Conservation (phyloP, 1,284 basidiomycete species). For the Papiliotrema fonsecae region DNA sequence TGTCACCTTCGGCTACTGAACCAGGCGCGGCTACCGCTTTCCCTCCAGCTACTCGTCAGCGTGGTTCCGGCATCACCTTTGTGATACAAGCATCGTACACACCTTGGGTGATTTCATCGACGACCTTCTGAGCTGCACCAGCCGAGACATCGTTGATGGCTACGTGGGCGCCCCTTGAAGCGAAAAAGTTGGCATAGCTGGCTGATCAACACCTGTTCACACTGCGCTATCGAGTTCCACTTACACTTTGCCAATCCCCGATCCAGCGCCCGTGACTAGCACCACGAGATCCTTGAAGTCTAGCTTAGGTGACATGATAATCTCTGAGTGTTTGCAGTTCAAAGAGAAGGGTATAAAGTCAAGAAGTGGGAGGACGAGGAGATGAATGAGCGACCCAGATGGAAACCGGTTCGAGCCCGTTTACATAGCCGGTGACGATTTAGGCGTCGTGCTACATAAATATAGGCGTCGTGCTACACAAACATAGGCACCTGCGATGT, state of each 20-base stretch:
- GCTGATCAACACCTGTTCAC: not conserved
- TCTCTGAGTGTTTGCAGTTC: not conserved
- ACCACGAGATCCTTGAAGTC: slow-evolving; percentile 86
- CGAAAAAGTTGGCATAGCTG: slow-evolving; percentile 88
- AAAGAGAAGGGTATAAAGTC: too few species aligned
- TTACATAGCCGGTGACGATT: too few species aligned
- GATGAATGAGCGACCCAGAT: too few species aligned
- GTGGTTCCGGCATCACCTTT: not conserved
- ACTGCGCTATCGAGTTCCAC: slow-evolving; percentile 35
- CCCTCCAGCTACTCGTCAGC: slow-evolving; percentile 62
- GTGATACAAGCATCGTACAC: slow-evolving; percentile 19
- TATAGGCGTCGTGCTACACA: too few species aligned
- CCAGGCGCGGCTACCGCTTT: slow-evolving; percentile 82
- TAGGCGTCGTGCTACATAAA: too few species aligned
- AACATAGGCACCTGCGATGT: too few species aligned
- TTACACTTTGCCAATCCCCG: slow-evolving; percentile 85
- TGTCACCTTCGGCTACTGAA: slow-evolving; percentile 81
- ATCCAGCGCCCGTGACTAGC: slow-evolving; percentile 92
- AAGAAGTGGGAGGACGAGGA: too few species aligned
- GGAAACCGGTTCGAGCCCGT: too few species aligned
- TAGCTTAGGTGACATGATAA: slow-evolving; percentile 7
- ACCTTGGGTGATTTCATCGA: slow-evolving; percentile 83
- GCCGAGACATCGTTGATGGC: slow-evolving; percentile 93
- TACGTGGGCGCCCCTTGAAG: slow-evolving; percentile 84
- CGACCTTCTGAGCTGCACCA: slow-evolving; percentile 85